Percentiles rank a stretch among this genome's conserved stretches.
phyloP scores from a whole-genome alignment of 2,329 filamentous ascomycete species.

The Fusarium sp. region DNA sequence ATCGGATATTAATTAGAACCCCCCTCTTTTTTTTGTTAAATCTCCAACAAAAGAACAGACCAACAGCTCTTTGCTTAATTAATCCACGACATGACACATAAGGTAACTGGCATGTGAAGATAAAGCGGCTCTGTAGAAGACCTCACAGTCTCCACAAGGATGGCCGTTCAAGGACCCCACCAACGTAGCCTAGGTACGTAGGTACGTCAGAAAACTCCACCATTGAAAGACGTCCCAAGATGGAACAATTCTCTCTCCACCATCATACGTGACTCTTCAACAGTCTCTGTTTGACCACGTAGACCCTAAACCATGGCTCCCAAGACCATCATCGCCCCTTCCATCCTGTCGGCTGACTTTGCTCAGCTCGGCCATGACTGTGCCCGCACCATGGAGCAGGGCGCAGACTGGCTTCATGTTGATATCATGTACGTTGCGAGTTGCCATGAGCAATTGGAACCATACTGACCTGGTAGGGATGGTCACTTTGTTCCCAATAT shows the following conservation, averaged over 20 bases:
- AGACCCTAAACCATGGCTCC: conserved; percentile 76
- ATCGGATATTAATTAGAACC: background rate
- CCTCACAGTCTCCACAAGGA: conserved; percentile 2
- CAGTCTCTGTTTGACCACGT: conserved; percentile 10
- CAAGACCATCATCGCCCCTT: conserved; percentile 93
- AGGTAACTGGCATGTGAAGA: background rate
- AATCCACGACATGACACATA: conserved; percentile 1
- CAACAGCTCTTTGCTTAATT: conserved; percentile 2
- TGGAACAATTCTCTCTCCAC: conserved; percentile 36
- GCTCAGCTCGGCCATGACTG: conserved; percentile 89
- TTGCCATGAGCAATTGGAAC: background rate
- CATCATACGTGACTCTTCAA: conserved; percentile 31
- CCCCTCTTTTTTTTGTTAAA: conserved; percentile 6
- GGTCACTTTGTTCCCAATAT: conserved; percentile 99
- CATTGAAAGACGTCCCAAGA: conserved; percentile 14
- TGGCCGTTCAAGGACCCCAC: conserved; percentile 34
- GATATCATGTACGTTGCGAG: conserved; percentile 78
- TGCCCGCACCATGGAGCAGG: conserved; percentile 84
- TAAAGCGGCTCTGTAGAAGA: conserved; percentile 22
- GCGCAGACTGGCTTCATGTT: conserved; percentile 93
- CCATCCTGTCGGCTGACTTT: conserved; percentile 98
- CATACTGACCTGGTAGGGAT: conserved; percentile 72
- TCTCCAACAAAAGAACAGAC: background rate
- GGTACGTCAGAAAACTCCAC: conserved; percentile 48
- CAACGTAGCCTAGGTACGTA: no score